Conservation (phyloP, 805 yeast species). For the Pichia nakasei region DNA sequence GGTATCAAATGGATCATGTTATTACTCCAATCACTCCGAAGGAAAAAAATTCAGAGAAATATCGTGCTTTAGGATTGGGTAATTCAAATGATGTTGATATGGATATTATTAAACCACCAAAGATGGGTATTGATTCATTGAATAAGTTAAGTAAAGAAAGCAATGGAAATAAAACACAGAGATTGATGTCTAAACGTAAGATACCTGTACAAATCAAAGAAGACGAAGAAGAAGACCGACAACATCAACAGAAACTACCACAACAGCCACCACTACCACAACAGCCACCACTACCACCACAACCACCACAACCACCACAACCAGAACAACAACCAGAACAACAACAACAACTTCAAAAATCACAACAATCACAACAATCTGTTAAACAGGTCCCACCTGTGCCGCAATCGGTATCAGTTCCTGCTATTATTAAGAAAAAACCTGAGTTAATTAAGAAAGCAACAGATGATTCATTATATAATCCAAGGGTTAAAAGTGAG, state of each 20-base stretch:
- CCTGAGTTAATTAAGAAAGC: background rate
- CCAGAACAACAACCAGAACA: no score
- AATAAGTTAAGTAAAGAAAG: background rate
- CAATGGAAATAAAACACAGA: background rate
- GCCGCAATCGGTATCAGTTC: no score
- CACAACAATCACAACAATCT: no score
- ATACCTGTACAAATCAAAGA: slow-evolving; percentile 18
- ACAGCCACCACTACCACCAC: no score
- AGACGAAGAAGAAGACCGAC: background rate
- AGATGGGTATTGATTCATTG: background rate
- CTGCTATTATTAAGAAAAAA: no score
- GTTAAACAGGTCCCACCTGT: no score
- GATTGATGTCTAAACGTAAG: slow-evolving; percentile 14
- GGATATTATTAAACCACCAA: background rate
- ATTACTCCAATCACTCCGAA: slow-evolving; percentile 4
- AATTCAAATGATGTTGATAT: background rate
- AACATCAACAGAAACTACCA: background rate
- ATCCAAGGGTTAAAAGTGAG: background rate
- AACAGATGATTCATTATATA: background rate
- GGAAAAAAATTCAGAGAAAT: slow-evolving; percentile 3
- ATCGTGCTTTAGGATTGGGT: background rate
- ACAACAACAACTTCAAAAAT: no score
- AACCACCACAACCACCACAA: no score
- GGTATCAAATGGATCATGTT: slow-evolving; percentile 24
- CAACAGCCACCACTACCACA: background rate